Evolutionary conservation across 148 eudicot genomes (phyloP).

Genomic region (Vaccinium darrowii): DNA sequence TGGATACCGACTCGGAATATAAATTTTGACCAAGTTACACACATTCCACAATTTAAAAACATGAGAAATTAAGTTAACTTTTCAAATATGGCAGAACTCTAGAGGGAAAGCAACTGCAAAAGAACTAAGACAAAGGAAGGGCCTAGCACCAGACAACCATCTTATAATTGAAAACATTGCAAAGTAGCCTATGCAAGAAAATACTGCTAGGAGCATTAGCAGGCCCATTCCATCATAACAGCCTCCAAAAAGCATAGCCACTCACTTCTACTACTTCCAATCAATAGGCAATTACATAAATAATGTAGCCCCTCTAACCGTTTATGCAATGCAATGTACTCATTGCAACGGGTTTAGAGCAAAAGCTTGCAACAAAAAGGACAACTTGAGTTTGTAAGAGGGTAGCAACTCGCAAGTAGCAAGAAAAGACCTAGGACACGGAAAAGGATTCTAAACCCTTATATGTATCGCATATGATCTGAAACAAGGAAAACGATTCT

Average conservation of each 20-base stretch:
- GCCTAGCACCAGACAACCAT: background rate
- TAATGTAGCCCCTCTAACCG: background rate
- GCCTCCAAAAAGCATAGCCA: background rate
- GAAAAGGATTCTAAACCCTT: background rate
- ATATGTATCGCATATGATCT: background rate
- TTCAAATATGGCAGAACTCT: background rate
- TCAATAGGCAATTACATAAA: background rate
- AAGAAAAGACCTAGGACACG: background rate
- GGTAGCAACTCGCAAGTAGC: background rate
- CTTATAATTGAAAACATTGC: background rate
- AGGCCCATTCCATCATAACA: background rate
- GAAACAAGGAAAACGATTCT: background rate
- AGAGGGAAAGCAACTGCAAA: background rate
- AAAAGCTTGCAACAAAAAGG: background rate
- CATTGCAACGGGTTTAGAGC: background rate
- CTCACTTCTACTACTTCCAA: background rate
- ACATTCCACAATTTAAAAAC: background rate
- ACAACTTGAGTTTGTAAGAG: background rate
- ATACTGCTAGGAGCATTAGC: background rate
- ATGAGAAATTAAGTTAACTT: background rate
- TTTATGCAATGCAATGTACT: background rate
- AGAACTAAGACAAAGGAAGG: background rate
- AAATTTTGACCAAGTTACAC: background rate
- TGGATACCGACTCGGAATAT: background rate
- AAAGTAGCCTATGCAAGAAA: background rate